phyloP scores from a whole-genome alignment of 2,329 filamentous ascomycete species.

The Didymella sp. region DNA sequence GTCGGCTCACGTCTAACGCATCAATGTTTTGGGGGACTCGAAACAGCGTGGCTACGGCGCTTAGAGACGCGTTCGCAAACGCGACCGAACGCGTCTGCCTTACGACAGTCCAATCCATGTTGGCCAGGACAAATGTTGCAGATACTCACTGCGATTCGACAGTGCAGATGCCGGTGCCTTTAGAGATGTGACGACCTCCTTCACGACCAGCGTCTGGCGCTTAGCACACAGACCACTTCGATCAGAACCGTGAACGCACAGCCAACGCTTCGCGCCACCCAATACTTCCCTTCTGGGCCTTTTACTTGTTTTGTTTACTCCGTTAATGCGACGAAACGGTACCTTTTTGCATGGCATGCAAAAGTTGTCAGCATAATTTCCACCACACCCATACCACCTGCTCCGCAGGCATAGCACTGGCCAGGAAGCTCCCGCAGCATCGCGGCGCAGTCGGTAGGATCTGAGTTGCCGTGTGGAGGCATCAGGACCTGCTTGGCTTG shows the following conservation, averaged over 20 bases:
- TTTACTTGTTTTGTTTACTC: slow-evolving; percentile 16
- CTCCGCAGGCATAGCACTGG: slow-evolving; percentile 16
- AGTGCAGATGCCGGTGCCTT: not conserved
- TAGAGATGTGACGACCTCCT: slow-evolving; percentile 18
- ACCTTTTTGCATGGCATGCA: slow-evolving; percentile 1
- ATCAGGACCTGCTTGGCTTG: not conserved
- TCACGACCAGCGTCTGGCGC: slow-evolving; percentile 22
- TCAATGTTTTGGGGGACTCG: not conserved
- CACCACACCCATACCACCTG: slow-evolving; percentile 13
- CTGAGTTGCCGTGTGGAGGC: slow-evolving; percentile 1
- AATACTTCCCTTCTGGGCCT: slow-evolving; percentile 18
- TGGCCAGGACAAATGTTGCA: not conserved
- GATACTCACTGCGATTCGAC: not conserved
- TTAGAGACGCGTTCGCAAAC: slow-evolving; percentile 4
- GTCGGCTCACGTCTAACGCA: not conserved
- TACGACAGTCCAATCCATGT: not conserved
- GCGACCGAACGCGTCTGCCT: slow-evolving; percentile 3
- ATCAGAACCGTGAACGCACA: slow-evolving; percentile 15
- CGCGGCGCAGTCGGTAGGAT: slow-evolving; percentile 25
- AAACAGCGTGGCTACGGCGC: not conserved
- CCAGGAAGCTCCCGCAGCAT: slow-evolving; percentile 20
- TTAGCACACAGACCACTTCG: slow-evolving; percentile 20
- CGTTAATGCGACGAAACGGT: slow-evolving; percentile 11
- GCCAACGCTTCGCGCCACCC: slow-evolving; percentile 23
- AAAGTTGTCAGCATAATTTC: slow-evolving; percentile 15